Percentiles rank a stretch among this genome's conserved stretches.
Evolutionary conservation across 2,329 filamentous ascomycete genomes (phyloP).

Genomic region (Myriosclerotinia duriaeana): DNA sequence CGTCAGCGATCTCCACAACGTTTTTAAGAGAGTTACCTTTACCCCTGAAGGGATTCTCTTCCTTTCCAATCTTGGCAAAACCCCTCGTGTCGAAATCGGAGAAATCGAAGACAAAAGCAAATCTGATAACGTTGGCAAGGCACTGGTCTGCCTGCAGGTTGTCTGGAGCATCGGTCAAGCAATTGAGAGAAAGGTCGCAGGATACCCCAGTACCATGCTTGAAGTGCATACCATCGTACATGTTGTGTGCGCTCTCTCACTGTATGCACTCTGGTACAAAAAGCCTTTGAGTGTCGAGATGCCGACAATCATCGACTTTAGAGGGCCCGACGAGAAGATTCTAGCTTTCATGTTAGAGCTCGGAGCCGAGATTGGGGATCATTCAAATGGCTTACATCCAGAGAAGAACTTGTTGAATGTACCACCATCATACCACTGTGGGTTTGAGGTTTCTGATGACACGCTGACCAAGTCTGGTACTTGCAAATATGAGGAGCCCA

Average conservation of each 20-base stretch:
- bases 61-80: slow-evolving; percentile 19
- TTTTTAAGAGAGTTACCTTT: slow-evolving; percentile 7
- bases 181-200: slow-evolving; percentile 23
- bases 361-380: background rate
- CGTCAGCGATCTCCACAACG: slow-evolving; percentile 24
- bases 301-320: slow-evolving; percentile 20
- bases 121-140: slow-evolving; percentile 25
- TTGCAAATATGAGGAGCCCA: background rate
- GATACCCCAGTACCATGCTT: slow-evolving; percentile 26
- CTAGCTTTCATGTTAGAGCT: background rate
- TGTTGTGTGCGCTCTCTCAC: slow-evolving; percentile 26
- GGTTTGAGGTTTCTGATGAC: background rate
- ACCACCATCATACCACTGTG: background rate
- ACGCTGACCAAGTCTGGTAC: no score
- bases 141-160: slow-evolving; percentile 24
- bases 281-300: slow-evolving; percentile 25
- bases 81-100: slow-evolving; percentile 1
- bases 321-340: background rate
- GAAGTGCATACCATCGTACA: slow-evolving; percentile 36
- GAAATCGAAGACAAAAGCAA: slow-evolving; percentile 29
- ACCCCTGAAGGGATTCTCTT: slow-evolving; percentile 15
- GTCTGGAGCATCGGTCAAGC: slow-evolving; percentile 26
- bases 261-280: slow-evolving; percentile 26
- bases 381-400: background rate
- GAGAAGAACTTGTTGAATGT: background rate